Base-by-base conservation (phyloP, 331 rosid genomes). In the Cydonia oblonga region DNA sequence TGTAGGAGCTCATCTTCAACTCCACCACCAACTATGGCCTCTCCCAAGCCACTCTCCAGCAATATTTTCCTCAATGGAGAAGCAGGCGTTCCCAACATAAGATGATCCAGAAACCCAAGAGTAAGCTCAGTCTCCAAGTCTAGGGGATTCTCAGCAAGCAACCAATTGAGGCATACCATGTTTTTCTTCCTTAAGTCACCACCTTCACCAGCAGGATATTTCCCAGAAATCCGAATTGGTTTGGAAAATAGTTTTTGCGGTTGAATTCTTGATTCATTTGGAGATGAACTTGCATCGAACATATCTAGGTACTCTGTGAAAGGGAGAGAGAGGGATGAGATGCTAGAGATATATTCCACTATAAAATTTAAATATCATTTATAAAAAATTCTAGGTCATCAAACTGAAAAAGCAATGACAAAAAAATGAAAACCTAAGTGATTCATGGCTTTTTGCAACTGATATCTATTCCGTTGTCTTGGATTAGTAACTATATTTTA, bases 31-130 rank as follows among this genome's bases (percentile, higher is more conserved):
- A 95, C 82, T 70, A 95, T 95, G 77, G 99, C 96, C 66, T 95
- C 97, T 30, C 99, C 97, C 22, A 95, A 82, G 58, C 97, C 85
- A 85, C 99, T 91, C 82, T 95, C 97, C 42, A 95, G 87, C 84
- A 91, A 91, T 75, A 86, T 78, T 86, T 95, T 95, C 82, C 96
- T 86, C 82, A 95, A 74, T 49, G 99, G 97, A 74, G 99, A 89
- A 68, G 99, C 97, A 76, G 99, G 99, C 72, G 97, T 95, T 52
- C 97, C 99, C 93, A 91, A 70, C 89, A 95, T 78, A 81, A 95
- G 99, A 87, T 91, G 97, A 80, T 91, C 93, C 78, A 95, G 77
- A 77, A 95, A 95, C 49, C 96, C 96, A 68, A 95, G 92, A n/a
- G 93, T 49, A 83, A 96, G 88, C 81, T 86, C 86, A 35, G 88